These are phyloP conservation scores for Gynochthodes officinalis DNA, from an alignment of 257 asterid genomes.

Conservation along the genomic window DNA sequence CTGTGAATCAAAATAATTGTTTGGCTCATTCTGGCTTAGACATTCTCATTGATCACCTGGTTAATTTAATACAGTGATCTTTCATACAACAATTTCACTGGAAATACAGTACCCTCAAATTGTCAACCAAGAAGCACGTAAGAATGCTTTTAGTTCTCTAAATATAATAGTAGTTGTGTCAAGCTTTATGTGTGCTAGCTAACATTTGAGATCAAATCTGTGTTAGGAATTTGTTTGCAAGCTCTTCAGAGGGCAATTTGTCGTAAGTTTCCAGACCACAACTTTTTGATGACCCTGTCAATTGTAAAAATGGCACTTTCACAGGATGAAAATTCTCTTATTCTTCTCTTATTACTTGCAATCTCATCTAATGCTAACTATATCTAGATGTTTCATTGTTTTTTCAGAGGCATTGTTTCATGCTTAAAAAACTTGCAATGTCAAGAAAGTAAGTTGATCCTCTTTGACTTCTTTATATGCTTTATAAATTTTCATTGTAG, in stretches of 20 bases:
- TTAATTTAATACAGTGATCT: slow-evolving; percentile 15
- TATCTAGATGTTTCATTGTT: slow-evolving; percentile 9
- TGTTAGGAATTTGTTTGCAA: slow-evolving; percentile 20
- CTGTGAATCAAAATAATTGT: neutral
- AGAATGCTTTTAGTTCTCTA: neutral
- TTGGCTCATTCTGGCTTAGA: neutral
- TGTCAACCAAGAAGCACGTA: slow-evolving; percentile 15
- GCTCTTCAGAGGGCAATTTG: slow-evolving; percentile 7
- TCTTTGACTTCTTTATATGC: neutral
- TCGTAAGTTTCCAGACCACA: slow-evolving; percentile 7
- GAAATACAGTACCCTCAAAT: neutral
- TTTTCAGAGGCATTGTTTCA: slow-evolving; percentile 43
- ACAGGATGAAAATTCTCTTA: neutral
- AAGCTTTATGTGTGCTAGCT: neutral
- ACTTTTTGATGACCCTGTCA: neutral
- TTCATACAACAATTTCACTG: slow-evolving; percentile 18
- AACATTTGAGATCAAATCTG: neutral
- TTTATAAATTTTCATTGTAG: neutral
- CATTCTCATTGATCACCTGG: neutral
- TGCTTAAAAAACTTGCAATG: slow-evolving; percentile 45
- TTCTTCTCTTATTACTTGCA: neutral
- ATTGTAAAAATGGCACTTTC: neutral
- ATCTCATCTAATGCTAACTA: slow-evolving; percentile 17
- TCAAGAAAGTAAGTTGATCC: slow-evolving; percentile 42
- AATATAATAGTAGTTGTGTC: no score